Conservation (phyloP, 1,139 yeast species). For the Dujonia santamariae region DNA sequence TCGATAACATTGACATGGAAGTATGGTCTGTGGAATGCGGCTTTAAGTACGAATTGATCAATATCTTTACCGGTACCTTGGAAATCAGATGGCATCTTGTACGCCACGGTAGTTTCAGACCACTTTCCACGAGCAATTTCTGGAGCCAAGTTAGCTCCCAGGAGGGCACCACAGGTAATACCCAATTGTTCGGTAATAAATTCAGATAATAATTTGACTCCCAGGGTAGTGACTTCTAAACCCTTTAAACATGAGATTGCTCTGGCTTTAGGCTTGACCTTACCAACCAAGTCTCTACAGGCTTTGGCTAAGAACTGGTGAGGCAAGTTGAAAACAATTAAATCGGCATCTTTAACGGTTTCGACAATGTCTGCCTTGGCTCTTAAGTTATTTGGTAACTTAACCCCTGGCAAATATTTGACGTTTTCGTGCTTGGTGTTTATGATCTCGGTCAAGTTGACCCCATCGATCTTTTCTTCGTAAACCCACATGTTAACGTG, state of each 20-base stretch:
- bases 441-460: slow-evolving; percentile 43
- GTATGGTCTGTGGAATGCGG: slow-evolving; percentile 46
- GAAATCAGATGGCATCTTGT: slow-evolving; percentile 37
- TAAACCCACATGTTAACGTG: slow-evolving; percentile 48
- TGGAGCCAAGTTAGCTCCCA: slow-evolving; percentile 49
- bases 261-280: slow-evolving; percentile 35
- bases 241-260: slow-evolving; percentile 50
- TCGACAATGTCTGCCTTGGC: slow-evolving; percentile 40
- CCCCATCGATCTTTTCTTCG: slow-evolving; percentile 42
- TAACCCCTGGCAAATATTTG: slow-evolving; percentile 43
- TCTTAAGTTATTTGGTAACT: slow-evolving; percentile 39
- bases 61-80: slow-evolving; percentile 42
- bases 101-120: slow-evolving; percentile 52
- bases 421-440: slow-evolving; percentile 45
- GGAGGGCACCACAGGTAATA: slow-evolving; percentile 43
- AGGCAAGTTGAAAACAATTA: slow-evolving; percentile 46
- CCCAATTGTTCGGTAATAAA: slow-evolving; percentile 44
- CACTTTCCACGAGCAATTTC: slow-evolving; percentile 47
- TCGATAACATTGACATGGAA: slow-evolving; percentile 48
- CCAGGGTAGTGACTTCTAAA: slow-evolving; percentile 42
- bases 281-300: slow-evolving; percentile 36
- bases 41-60: slow-evolving; percentile 38
- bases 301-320: slow-evolving; percentile 45
- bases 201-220: slow-evolving; percentile 43
- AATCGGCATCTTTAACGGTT: slow-evolving; percentile 42